Evolutionary conservation across 2,329 filamentous ascomycete species (phyloP).

Genomic region (Alternaria postmessia): DNA sequence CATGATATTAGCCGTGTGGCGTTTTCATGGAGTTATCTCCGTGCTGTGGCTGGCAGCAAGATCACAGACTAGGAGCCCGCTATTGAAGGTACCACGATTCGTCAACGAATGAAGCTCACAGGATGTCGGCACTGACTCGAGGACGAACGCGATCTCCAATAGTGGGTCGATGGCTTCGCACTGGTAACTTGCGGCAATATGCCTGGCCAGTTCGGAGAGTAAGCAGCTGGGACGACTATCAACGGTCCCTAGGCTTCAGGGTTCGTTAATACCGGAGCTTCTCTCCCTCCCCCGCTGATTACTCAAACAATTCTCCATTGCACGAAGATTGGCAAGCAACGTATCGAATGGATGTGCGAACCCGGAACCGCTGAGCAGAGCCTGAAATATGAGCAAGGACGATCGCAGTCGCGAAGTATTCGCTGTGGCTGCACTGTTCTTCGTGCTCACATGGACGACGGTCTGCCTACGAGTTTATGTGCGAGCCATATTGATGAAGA

Average conservation of each 20-base stretch:
- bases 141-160: conserved; percentile 11
- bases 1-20: neutral
- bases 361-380: neutral
- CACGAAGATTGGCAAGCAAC: neutral
- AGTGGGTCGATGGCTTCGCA: neutral
- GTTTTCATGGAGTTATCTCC: neutral
- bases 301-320: neutral
- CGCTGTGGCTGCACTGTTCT: conserved; percentile 48
- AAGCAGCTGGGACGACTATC: neutral
- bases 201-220: neutral
- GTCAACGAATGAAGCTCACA: conserved; percentile 14
- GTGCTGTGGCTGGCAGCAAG: neutral
- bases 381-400: conserved; percentile 16
- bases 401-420: conserved; percentile 34
- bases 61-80: neutral
- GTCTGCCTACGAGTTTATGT: conserved; percentile 51
- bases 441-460: conserved; percentile 50
- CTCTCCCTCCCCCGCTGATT: neutral
- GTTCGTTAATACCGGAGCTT: neutral
- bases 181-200: neutral
- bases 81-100: neutral
- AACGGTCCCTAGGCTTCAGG: conserved; percentile 3
- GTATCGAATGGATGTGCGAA: neutral
- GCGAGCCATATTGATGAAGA: conserved; percentile 46
- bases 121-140: conserved; percentile 14